Evolutionary conservation across 768 basidiomycete genomes (phyloP).

Genomic region (Fomitopsis serialis): DNA sequence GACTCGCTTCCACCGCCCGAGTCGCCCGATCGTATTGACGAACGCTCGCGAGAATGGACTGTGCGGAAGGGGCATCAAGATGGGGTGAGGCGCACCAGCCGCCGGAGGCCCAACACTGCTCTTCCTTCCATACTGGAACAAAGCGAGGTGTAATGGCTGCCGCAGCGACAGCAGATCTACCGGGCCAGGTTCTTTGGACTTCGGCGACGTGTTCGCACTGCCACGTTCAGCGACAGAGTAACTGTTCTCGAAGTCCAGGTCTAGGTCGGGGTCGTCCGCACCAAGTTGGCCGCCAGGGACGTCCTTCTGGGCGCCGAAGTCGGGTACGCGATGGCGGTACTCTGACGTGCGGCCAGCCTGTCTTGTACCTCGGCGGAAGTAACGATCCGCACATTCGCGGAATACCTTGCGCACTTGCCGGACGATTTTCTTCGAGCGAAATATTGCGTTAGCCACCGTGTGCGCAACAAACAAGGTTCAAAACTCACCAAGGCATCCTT

Average conservation of each 20-base stretch:
- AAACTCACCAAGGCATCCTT: constrained; percentile 60
- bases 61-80: constrained; percentile 49
- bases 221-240: constrained; percentile 2
- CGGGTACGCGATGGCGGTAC: background rate
- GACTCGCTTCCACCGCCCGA: constrained; percentile 81
- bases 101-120: constrained; percentile 24
- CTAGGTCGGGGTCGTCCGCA: constrained; percentile 62
- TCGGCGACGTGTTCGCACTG: background rate
- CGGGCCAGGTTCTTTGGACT: background rate
- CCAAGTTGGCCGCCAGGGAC: constrained; percentile 19
- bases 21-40: constrained; percentile 74
- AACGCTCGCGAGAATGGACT: constrained; percentile 69
- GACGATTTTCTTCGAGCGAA: constrained; percentile 58
- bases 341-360: background rate
- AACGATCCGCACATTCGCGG: constrained; percentile 71
- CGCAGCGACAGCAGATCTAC: constrained; percentile 55
- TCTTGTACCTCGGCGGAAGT: constrained; percentile 22
- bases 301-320: background rate
- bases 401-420: constrained; percentile 79
- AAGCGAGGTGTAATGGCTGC: constrained; percentile 51
- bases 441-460: constrained; percentile 4
- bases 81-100: constrained; percentile 34
- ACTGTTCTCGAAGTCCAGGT: constrained; percentile 57
- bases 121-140: constrained; percentile 40
- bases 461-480: background rate